Base-by-base conservation (phyloP, 805 yeast species). In the Kodamaea restingae region DNA sequence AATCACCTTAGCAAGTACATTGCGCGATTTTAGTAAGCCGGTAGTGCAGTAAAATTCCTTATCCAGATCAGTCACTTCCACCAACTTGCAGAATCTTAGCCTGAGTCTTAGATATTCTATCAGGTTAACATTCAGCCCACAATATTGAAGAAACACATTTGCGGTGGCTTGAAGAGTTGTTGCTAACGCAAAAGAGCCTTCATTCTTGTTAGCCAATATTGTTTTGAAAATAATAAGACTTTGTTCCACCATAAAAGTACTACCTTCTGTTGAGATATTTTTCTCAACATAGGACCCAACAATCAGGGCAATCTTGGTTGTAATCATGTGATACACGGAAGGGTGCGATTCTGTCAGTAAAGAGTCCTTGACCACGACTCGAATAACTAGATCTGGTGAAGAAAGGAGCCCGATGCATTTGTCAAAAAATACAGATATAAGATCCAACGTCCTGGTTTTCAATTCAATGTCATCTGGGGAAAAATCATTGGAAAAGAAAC, bases 321-420 rank as follows among this genome's bases (percentile, higher is more conserved):
- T 67, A 15, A 81, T 63, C 43, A 69, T 50, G 38, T 68, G 71
- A 52, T 73, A 73, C 10, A 79, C 71, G 18, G 67, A 65, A 9
- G 88, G 77, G 60, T 84, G 81, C 33, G 81, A 58, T 41, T 83
- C 90, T 21, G 72, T 62, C 10, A 84, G 77, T 32, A 88, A 58
- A 2, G 86, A 78, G 46, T 86, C 95, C 44, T 81, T 77, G 2
- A 86, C 75, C 30, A 79, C 76, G 32, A 86, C 93, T 44, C 95
- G 69, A 0, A 80, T 70, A 4, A 76, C 71, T 41, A 75, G 61
- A 51, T 70, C 76, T 18, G 63, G 65, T 9, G 77, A 70, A 8
- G 71, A 65, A 27, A 80, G 56, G 53, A 78, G 60, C 4, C 58
- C 56, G 36, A 78, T 63, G 42, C 80, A 80, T 44, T 63, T 74